phyloP scores from a whole-genome alignment of 2,329 filamentous ascomycete genomes.

The Diaporthe sp. region DNA sequence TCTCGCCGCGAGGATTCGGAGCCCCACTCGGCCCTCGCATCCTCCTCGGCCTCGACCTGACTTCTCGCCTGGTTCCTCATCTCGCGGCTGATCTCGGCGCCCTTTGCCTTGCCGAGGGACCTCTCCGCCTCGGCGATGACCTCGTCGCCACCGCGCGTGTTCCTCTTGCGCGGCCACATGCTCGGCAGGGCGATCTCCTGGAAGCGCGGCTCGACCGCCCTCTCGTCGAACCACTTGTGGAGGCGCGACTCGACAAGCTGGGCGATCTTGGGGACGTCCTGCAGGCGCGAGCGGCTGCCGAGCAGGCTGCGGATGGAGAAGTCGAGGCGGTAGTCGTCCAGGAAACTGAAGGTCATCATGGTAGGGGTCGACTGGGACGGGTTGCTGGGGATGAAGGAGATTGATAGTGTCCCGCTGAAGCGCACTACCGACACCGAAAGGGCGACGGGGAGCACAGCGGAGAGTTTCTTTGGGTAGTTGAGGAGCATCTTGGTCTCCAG shows the following conservation, averaged over 20 bases:
- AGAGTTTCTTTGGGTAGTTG: constrained; percentile 92
- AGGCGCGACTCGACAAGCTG: constrained; percentile 85
- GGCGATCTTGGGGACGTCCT: constrained; percentile 91
- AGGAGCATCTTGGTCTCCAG: constrained; percentile 94
- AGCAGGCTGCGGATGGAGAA: constrained; percentile 85
- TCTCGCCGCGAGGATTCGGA: constrained; percentile 53
- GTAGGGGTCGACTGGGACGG: constrained; percentile 80
- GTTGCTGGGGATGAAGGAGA: constrained; percentile 89
- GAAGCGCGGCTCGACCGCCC: constrained; percentile 87
- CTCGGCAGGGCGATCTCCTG: constrained; percentile 88
- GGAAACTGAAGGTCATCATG: constrained; percentile 94
- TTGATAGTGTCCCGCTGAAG: constrained; percentile 94
- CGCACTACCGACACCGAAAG: constrained; percentile 91
- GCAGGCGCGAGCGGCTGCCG: constrained; percentile 82
- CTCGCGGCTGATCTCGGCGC: constrained; percentile 67
- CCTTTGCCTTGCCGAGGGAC: constrained; percentile 67
- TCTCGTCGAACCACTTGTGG: constrained; percentile 90
- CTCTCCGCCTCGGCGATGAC: constrained; percentile 60
- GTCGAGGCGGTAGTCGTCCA: constrained; percentile 88
- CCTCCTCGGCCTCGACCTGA: constrained; percentile 61
- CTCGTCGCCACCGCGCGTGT: constrained; percentile 81
- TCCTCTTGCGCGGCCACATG: constrained; percentile 87
- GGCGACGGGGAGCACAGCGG: constrained; percentile 91
- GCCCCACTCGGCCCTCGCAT: constrained; percentile 52
- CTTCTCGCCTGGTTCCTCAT: constrained; percentile 65